Evolutionary conservation across 441 rosid species (phyloP).

Genomic region (Erysimum cheiri): DNA sequence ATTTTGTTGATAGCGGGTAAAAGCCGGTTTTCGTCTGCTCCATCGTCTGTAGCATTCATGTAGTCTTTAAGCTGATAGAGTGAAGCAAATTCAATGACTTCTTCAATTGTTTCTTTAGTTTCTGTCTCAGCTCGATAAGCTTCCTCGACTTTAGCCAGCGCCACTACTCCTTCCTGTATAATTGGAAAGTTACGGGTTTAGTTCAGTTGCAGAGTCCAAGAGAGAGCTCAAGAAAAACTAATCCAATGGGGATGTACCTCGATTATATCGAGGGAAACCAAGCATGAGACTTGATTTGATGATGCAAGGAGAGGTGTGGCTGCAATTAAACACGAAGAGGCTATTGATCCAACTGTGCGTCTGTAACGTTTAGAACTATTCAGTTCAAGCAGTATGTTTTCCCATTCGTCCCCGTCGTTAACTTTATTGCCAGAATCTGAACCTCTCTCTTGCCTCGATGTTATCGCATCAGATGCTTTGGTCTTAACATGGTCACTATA

Average conservation of each 20-base stretch:
- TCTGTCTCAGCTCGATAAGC: slow-evolving; percentile 71
- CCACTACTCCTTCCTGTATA: slow-evolving; percentile 67
- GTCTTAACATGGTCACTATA: slow-evolving; percentile 53
- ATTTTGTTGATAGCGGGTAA: slow-evolving; percentile 92
- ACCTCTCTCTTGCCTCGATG: slow-evolving; percentile 42
- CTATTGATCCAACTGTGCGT: slow-evolving; percentile 80
- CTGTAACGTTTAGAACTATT: slow-evolving; percentile 79
- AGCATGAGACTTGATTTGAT: slow-evolving; percentile 65
- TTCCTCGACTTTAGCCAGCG: slow-evolving; percentile 84
- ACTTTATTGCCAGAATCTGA: slow-evolving; percentile 39
- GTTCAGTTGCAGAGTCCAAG: background rate
- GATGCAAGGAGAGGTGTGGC: slow-evolving; percentile 84
- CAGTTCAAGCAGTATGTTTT: slow-evolving; percentile 61
- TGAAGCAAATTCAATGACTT: slow-evolving; percentile 58
- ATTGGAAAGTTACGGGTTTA: slow-evolving; percentile 3
- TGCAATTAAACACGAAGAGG: slow-evolving; percentile 77
- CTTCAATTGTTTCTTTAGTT: slow-evolving; percentile 75
- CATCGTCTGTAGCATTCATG: slow-evolving; percentile 67
- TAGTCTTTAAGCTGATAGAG: slow-evolving; percentile 74
- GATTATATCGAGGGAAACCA: slow-evolving; percentile 75
- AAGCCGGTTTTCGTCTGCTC: slow-evolving; percentile 78
- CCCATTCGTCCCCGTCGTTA: slow-evolving; percentile 65
- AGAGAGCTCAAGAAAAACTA: slow-evolving; percentile 8
- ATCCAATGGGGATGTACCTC: slow-evolving; percentile 56
- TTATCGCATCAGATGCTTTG: slow-evolving; percentile 50